phyloP scores from a whole-genome alignment of 1,284 basidiomycete genomes.

The Sporisorium sorghi region DNA sequence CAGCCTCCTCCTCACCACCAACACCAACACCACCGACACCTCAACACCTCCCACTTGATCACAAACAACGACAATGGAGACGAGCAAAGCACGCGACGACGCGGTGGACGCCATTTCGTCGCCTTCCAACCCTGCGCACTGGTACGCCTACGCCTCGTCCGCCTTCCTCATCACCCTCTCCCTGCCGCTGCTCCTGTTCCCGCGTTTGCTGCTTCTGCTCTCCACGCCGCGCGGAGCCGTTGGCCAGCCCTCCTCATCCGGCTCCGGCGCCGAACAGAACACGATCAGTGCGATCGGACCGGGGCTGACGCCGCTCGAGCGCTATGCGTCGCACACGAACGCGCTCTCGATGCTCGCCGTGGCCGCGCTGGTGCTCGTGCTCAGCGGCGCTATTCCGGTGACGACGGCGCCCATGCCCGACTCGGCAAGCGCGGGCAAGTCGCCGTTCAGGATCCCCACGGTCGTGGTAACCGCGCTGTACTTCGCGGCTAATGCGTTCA shows the following conservation, averaged over 20 bases:
- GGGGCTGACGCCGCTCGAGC: conserved; percentile 47
- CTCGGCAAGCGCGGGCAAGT: conserved; percentile 28
- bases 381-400: conserved; percentile 47
- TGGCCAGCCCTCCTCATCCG: conserved; percentile 24
- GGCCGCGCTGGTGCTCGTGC: conserved; percentile 35
- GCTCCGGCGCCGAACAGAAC: conserved; percentile 20
- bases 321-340: conserved; percentile 39
- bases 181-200: conserved; percentile 43
- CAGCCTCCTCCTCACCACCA: not conserved
- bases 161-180: conserved; percentile 46
- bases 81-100: conserved; percentile 27
- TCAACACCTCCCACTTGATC: not conserved
- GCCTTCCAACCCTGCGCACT: conserved; percentile 49
- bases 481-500: conserved; percentile 42
- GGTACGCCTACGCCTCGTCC: conserved; percentile 47
- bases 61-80: conserved; percentile 20
- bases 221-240: conserved; percentile 48
- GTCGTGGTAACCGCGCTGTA: conserved; percentile 43
- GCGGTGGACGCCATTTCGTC: conserved; percentile 37
- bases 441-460: conserved; percentile 42
- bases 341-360: conserved; percentile 45
- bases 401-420: conserved; percentile 45
- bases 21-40: not conserved
- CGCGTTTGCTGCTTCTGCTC: conserved; percentile 42
- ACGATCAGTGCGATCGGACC: conserved; percentile 43